Base-by-base conservation (phyloP, 2,329 filamentous ascomycete genomes). In the Xylaria polymorpha region DNA sequence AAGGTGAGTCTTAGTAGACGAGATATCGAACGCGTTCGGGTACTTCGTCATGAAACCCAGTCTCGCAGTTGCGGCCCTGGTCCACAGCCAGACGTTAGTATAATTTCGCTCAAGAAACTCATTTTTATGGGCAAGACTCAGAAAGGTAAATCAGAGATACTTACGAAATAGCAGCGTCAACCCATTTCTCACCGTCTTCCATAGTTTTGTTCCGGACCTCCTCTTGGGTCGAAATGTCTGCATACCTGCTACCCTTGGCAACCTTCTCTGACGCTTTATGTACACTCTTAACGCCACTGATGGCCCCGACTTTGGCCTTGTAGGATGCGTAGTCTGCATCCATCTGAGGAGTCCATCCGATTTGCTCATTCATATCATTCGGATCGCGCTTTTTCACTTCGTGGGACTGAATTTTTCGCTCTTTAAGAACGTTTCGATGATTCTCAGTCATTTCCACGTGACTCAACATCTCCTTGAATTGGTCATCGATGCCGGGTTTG, bases 371-470 rank as follows among this genome's bases (percentile, higher is more conserved):
- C 10, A 39, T 4, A 51, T 50, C 58, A 25, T 25, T 50, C 2
- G 39, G 56, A 29, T 59, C 56, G 46, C 58, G 41, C 29, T 39
- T 61, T 50, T 61, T 61, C 3, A 20, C 58, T 48, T 51, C 18
- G 46, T 61, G 58, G 10, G 58, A 61, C 43, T 61, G 58, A 25
- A 48, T 61, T 9, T 61, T 61, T 61, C 58, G 58, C 20, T 61
- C 58, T 37, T 51, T 50, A 25, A 50, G 25, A 25, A 61, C 9
- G 2, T 6, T 50, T 48, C 44, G 22, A 18, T 22, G 20, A 39
- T 61, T 50, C 44, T 61, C 58, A 61, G 22, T 20, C 25, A 61
- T 48, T 50, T 7, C 50, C 4, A 61, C 6, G 29, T 50, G 1
- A 15, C 22, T 39, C 18, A 61, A 22, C 43, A 61, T 39, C 46